Evolutionary conservation across 768 basidiomycete species (phyloP).

Genomic region (Termitomyces sp.): DNA sequence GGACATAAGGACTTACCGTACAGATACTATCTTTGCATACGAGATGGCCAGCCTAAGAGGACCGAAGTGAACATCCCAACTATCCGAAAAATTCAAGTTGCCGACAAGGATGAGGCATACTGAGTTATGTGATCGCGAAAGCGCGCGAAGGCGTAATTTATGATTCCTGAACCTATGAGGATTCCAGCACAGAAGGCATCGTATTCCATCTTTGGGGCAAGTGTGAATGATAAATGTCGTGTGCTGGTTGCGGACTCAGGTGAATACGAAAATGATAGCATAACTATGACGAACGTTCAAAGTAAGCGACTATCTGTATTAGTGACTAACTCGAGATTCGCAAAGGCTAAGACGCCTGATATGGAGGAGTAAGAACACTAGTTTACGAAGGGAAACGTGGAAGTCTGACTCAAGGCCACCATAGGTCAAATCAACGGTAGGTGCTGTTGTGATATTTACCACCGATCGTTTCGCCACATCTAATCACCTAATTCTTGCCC

Average conservation of each 20-base stretch:
- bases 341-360: slow-evolving; percentile 4
- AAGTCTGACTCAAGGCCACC: too few relatives aligned
- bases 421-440: too few relatives aligned
- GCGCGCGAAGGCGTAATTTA: slow-evolving; percentile 10
- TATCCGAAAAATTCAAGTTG: not conserved
- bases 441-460: too few relatives aligned
- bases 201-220: not conserved
- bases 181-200: slow-evolving; percentile 11
- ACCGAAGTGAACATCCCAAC: not conserved
- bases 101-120: slow-evolving; percentile 6
- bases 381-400: too few relatives aligned
- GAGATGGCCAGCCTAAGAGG: not conserved
- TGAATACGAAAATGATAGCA: slow-evolving; percentile 4
- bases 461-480: too few relatives aligned
- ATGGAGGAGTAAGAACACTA: too few relatives aligned
- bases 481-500: too few relatives aligned
- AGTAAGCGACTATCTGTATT: not conserved
- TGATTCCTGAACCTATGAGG: slow-evolving; percentile 8
- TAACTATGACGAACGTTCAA: slow-evolving; percentile 4
- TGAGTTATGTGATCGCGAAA: not conserved
- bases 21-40: not conserved
- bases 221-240: not conserved
- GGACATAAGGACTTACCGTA: not conserved
- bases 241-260: not conserved
- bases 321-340: slow-evolving; percentile 12